Percentiles rank a stretch among this genome's conserved stretches.
These are phyloP conservation scores for Neurospora sp. DNA, from an alignment of 495 filamentous ascomycete genomes.

Conservation along the genomic window DNA sequence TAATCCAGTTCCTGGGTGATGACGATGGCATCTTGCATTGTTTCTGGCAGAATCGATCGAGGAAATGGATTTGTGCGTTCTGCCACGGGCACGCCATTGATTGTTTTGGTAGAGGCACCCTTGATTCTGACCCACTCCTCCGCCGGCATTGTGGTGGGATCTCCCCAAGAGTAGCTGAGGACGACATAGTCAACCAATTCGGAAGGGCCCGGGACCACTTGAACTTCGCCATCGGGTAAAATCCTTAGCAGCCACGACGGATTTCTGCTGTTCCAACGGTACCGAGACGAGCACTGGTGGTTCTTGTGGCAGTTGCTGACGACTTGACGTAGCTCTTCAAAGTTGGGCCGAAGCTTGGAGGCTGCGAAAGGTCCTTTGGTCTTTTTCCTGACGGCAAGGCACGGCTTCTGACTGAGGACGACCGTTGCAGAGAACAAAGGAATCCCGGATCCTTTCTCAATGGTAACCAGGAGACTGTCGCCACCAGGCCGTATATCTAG, in stretches of 20 bases:
- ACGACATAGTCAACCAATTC: constrained; percentile 19
- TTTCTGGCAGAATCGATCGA: constrained; percentile 10
- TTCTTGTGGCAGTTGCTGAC: constrained; percentile 16
- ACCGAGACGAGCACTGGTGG: constrained; percentile 19
- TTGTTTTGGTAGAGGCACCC: constrained; percentile 17
- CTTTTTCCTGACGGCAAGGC: neutral
- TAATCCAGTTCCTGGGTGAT: constrained; percentile 12
- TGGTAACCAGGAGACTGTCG: constrained; percentile 11
- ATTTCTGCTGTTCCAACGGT: constrained; percentile 21
- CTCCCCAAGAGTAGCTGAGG: constrained; percentile 26
- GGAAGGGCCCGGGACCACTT: constrained; percentile 8
- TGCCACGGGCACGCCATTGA: constrained; percentile 13
- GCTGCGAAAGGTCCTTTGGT: neutral
- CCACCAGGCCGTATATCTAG: constrained; percentile 8
- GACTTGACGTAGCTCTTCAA: constrained; percentile 10
- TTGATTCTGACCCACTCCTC: constrained; percentile 23
- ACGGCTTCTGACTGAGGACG: constrained; percentile 1
- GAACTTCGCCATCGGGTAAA: constrained; percentile 6
- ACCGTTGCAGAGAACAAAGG: constrained; percentile 11
- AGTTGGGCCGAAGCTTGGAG: constrained; percentile 11
- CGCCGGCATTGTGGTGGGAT: constrained; percentile 16
- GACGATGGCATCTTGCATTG: constrained; percentile 20
- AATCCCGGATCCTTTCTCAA: neutral
- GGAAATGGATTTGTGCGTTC: constrained; percentile 15
- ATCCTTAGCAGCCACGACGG: constrained; percentile 24